Conservation (phyloP, 2,329 filamentous ascomycete species). For the Oidium heveae region DNA sequence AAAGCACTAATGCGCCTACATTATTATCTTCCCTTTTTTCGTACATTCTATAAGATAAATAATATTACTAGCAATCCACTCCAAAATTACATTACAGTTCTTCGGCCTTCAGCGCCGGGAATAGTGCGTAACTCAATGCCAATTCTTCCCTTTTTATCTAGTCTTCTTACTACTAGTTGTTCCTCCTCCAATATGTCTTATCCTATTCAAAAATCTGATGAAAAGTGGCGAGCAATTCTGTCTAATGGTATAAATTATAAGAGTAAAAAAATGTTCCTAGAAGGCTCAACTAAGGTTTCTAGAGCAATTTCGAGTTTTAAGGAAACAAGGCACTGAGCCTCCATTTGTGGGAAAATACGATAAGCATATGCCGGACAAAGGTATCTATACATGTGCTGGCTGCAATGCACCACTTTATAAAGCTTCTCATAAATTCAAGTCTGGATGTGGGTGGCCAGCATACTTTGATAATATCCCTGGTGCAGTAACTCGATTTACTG, state of each 20-base stretch:
- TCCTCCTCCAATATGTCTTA: conserved; percentile 37
- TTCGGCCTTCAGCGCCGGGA: too few relatives aligned
- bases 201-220: conserved; percentile 54
- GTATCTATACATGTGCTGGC: conserved; percentile 68
- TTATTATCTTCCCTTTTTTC: too few relatives aligned
- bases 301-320: conserved; percentile 92
- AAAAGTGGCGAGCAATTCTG: conserved; percentile 76
- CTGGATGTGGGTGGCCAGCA: conserved; percentile 89
- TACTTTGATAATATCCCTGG: conserved; percentile 92
- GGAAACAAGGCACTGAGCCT: conserved; percentile 74
- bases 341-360: conserved; percentile 64
- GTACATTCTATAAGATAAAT: too few relatives aligned
- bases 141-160: conserved; percentile 51
- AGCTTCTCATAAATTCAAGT: conserved; percentile 85
- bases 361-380: conserved; percentile 52
- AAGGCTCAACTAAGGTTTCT: conserved; percentile 12
- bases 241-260: conserved; percentile 27
- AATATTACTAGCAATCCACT: too few relatives aligned
- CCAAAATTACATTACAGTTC: too few relatives aligned
- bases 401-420: conserved; percentile 79
- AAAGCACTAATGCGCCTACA: too few relatives aligned
- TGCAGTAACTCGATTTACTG: conserved; percentile 61
- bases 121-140: conserved; percentile 37
- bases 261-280: neutral
- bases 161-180: conserved; percentile 36